Base-by-base conservation (phyloP, 176 grass and related monocot genomes). In the Avena eriantha region DNA sequence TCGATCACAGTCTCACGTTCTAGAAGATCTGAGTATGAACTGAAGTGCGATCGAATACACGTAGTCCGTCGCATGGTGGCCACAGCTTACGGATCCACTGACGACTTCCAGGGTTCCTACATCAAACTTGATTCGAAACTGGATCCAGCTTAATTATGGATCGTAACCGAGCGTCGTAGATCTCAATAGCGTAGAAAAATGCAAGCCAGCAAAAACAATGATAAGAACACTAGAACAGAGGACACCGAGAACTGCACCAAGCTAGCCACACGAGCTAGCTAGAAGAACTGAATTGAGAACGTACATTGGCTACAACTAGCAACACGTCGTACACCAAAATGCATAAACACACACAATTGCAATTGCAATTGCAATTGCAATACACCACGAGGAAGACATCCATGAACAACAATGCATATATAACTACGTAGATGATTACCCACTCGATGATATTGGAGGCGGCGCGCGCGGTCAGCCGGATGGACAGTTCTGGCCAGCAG, bases 401-500 rank as follows among this genome's bases (percentile, higher is more conserved):
- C 15, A 68, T 41, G 35, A 36, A 36, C 50, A 68, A 31, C 53
- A 31, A 13, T 83, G 5, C 53, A 9, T 16, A 13, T 7, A 53
- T 13, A 18, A 13, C 24, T 35, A 10, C 18, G 22, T 81, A 26
- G 34, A 61, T 53, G 31, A 69, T 53, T 58, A 61, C 29, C 61
- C 59, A 57, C 69, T n/a, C n/a, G n/a, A n/a, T n/a, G n/a, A n/a
- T n/a, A n/a, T n/a, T n/a, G n/a, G n/a, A n/a, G n/a, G n/a, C n/a
- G n/a, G n/a, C n/a, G n/a, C n/a, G n/a, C n/a, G n/a, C n/a, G n/a
- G 43, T 84, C 57, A 77, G 59, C 35, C 2, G 21, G 59, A 68
- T n/a, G 85, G 85, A 81, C 89, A 91, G 16, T 75, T 76, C 58
- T 87, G 80, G 34, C 68, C 85, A 67, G 21, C 3, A 58, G 48